These are phyloP conservation scores for Gossypium gossypioides DNA, from an alignment of 441 rosid species.

Conservation along the genomic window DNA sequence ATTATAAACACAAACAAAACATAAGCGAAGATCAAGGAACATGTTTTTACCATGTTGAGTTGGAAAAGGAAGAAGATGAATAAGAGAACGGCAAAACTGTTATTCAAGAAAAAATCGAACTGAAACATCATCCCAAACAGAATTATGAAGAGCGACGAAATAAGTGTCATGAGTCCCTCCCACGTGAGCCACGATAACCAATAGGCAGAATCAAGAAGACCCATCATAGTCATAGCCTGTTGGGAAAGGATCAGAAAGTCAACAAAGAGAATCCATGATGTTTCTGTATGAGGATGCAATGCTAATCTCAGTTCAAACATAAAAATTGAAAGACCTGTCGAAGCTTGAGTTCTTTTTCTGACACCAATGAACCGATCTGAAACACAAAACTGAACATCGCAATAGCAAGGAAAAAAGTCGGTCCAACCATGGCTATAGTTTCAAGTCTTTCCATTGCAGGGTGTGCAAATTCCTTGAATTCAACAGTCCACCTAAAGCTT, in stretches of 20 bases:
- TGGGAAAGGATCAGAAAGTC: slow-evolving; percentile 4
- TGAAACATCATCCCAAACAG: slow-evolving; percentile 87
- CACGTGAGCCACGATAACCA: slow-evolving; percentile 91
- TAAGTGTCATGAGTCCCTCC: slow-evolving; percentile 55
- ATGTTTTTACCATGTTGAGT: slow-evolving; percentile 61
- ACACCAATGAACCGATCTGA: slow-evolving; percentile 58
- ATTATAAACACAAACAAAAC: slow-evolving; percentile 5
- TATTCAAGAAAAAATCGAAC: slow-evolving; percentile 73
- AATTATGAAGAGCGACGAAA: slow-evolving; percentile 68
- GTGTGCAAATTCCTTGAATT: slow-evolving; percentile 67
- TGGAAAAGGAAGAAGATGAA: slow-evolving; percentile 72
- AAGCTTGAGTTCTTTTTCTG: slow-evolving; percentile 92
- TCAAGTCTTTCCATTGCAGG: slow-evolving; percentile 37
- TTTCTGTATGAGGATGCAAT: neutral
- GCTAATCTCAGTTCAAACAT: neutral
- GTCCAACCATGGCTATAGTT: slow-evolving; percentile 39
- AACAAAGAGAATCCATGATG: neutral
- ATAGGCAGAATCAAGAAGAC: slow-evolving; percentile 77
- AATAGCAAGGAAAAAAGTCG: slow-evolving; percentile 75
- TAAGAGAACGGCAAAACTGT: slow-evolving; percentile 56
- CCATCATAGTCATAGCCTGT: slow-evolving; percentile 84
- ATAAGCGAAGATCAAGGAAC: neutral
- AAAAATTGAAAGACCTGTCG: slow-evolving; percentile 54
- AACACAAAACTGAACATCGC: slow-evolving; percentile 84
- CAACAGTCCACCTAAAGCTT: slow-evolving; percentile 57